phyloP scores from a whole-genome alignment of 306 rosid genomes.

The Geum urbanum region DNA sequence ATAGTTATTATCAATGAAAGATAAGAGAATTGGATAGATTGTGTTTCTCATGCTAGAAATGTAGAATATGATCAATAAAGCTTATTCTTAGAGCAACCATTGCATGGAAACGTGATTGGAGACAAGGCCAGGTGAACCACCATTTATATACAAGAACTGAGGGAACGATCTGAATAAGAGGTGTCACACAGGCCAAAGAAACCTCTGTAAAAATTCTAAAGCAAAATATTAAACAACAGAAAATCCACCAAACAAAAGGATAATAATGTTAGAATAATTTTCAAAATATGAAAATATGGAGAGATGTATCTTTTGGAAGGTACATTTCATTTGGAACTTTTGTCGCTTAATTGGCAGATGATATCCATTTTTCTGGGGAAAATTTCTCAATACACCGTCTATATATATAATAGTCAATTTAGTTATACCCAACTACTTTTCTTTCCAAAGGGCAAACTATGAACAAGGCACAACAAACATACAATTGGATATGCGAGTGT shows the following conservation, averaged over 20 bases:
- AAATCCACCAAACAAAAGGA: not conserved
- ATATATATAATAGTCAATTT: constrained; percentile 44
- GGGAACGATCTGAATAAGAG: not conserved
- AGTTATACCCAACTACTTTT: constrained; percentile 36
- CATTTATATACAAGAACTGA: not conserved
- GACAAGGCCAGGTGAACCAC: not conserved
- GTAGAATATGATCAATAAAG: not conserved
- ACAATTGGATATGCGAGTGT: constrained; percentile 46
- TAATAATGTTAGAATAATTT: not conserved
- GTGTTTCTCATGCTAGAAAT: not conserved
- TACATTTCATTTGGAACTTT: constrained; percentile 28
- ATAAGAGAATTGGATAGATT: not conserved
- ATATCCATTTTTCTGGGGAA: constrained; percentile 31
- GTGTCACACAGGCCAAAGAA: not conserved
- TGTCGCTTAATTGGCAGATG: constrained; percentile 40
- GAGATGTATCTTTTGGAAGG: not conserved
- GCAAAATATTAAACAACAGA: not conserved
- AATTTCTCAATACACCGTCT: constrained; percentile 34
- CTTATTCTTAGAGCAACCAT: not conserved
- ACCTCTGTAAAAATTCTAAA: not conserved
- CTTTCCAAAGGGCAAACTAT: constrained; percentile 27
- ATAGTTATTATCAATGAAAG: not conserved
- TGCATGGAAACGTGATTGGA: not conserved
- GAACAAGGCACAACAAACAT: constrained; percentile 34
- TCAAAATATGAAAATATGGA: constrained; percentile 10